A percentile compares a stretch with the other conserved stretches of the same genome.
phyloP scores from a whole-genome alignment of 2,329 filamentous ascomycete genomes.

The Ophiostoma ips region DNA sequence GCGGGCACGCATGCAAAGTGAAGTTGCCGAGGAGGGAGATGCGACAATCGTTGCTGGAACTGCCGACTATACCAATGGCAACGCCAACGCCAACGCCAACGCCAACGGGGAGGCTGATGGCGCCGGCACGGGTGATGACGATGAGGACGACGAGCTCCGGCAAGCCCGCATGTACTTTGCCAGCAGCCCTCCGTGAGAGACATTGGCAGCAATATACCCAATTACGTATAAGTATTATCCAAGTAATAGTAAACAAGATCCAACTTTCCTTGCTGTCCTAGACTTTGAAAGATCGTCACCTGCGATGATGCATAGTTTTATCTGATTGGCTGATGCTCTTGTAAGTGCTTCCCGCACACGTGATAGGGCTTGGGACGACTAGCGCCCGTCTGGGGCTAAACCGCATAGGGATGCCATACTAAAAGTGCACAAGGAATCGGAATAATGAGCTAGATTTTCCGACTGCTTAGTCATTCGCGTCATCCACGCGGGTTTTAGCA shows the following conservation, averaged over 20 bases:
- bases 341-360: constrained; percentile 6
- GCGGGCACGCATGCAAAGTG: not conserved
- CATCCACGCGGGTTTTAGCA: constrained; percentile 7
- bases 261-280: not conserved
- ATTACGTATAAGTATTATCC: too few species aligned
- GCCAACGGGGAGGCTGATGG: not conserved
- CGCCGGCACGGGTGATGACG: not conserved
- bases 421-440: too few species aligned
- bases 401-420: too few species aligned
- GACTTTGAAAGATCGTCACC: not conserved
- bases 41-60: too few species aligned
- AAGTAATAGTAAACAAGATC: too few species aligned
- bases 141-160: not conserved
- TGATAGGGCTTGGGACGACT: constrained; percentile 12
- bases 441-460: not conserved
- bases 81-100: not conserved
- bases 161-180: not conserved
- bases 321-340: too few species aligned
- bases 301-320: too few species aligned
- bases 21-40: not conserved
- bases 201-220: not conserved
- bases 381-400: not conserved
- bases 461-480: not conserved
- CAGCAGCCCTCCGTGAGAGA: constrained; percentile 5
- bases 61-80: too few species aligned